These are phyloP conservation scores for Tetradesmus lagerheimii DNA, from an alignment of 139 green algal species.

Conservation along the genomic window DNA sequence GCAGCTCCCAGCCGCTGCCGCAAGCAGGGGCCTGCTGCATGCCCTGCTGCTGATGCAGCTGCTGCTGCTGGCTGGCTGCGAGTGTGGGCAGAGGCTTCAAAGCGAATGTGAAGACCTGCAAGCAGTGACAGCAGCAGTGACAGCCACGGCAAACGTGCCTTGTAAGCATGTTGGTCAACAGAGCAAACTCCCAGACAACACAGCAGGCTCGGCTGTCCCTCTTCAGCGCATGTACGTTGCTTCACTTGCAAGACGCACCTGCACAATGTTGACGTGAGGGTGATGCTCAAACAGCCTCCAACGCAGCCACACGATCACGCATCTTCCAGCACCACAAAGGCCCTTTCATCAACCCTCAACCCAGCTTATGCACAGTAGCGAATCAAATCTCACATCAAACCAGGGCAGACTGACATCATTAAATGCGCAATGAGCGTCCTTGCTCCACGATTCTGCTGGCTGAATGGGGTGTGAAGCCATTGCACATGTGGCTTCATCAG, in stretches of 20 bases:
- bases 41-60: constrained; percentile 13
- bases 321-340: no score
- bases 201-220: neutral
- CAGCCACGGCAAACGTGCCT: neutral
- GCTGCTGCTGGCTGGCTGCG: constrained; percentile 26
- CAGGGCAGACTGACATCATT: no score
- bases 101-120: constrained; percentile 38
- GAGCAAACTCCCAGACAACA: neutral
- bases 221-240: neutral
- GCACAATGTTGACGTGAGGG: constrained; percentile 15
- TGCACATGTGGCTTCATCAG: no score
- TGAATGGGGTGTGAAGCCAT: no score
- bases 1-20: constrained; percentile 34
- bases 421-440: no score
- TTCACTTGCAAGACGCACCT: no score
- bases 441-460: no score
- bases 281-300: constrained; percentile 43
- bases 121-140: neutral
- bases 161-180: neutral
- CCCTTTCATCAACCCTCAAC: no score
- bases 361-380: no score
- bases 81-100: constrained; percentile 5
- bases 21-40: neutral
- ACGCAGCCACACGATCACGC: neutral
- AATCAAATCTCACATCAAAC: no score